phyloP scores from a whole-genome alignment of 139 green algal species.

The Raphidocelis subcapitata region DNA sequence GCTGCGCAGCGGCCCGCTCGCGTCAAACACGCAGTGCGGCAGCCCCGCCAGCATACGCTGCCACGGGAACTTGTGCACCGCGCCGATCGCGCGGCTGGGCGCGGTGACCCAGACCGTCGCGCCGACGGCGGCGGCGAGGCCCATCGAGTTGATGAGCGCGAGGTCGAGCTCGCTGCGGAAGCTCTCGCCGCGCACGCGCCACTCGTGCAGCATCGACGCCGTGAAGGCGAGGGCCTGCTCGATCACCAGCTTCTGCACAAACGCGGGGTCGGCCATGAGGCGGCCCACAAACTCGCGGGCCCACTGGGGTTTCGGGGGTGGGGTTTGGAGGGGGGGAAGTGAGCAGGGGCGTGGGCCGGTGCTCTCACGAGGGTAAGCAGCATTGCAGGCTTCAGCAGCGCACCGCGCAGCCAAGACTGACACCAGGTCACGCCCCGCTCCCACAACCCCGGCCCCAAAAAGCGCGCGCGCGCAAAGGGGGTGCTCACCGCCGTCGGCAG shows the following conservation, averaged over 20 bases:
- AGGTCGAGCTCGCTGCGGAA: constrained; percentile 83
- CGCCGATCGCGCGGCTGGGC: constrained; percentile 77
- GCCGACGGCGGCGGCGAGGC: constrained; percentile 77
- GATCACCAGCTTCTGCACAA: constrained; percentile 91
- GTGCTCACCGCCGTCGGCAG: constrained; percentile 66
- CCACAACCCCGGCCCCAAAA: too few species aligned
- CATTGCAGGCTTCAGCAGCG: too few species aligned
- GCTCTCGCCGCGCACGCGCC: constrained; percentile 35
- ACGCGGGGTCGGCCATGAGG: constrained; percentile 96
- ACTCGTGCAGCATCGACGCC: constrained; percentile 78
- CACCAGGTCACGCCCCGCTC: too few species aligned
- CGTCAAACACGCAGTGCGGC: constrained; percentile 70
- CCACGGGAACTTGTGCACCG: constrained; percentile 78
- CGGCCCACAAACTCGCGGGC: constrained; percentile 90
- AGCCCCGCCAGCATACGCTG: constrained; percentile 73
- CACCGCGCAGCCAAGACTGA: too few species aligned
- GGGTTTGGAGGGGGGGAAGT: too few species aligned
- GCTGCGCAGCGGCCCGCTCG: constrained; percentile 71
- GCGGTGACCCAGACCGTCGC: constrained; percentile 87
- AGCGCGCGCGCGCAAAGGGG: too few species aligned
- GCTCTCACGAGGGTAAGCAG: too few species aligned
- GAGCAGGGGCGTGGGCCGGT: too few species aligned
- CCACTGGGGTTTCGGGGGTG: constrained; percentile 58
- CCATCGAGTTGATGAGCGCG: constrained; percentile 83
- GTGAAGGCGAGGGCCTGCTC: constrained; percentile 83